A percentile compares a stretch with the other conserved stretches of the same genome.
Evolutionary conservation across 306 rosid genomes (phyloP).

Genomic region (Cyamopsis tetragonoloba): DNA sequence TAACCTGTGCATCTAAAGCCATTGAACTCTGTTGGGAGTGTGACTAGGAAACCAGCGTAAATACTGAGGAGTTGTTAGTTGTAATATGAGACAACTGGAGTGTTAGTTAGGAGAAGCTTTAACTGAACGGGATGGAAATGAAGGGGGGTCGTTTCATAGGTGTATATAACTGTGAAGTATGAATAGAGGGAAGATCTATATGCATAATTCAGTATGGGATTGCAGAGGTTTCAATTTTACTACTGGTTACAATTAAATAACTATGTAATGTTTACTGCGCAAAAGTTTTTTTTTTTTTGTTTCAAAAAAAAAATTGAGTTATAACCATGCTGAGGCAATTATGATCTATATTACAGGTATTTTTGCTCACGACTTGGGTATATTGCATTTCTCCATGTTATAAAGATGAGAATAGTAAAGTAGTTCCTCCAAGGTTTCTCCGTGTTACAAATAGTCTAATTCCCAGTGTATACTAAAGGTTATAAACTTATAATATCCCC

Average conservation of each 20-base stretch:
- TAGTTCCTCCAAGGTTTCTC: not conserved
- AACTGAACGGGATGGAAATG: conserved; percentile 2
- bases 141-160: not conserved
- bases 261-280: not conserved
- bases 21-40: not conserved
- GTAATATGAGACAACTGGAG: not conserved
- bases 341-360: not conserved
- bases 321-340: not conserved
- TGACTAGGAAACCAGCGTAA: not conserved
- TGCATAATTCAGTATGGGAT: not conserved
- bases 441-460: not conserved
- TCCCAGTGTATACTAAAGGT: not conserved
- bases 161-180: not conserved
- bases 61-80: no score
- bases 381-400: conserved; percentile 1
- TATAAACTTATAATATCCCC: not conserved
- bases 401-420: conserved; percentile 3
- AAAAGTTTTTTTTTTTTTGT: not conserved
- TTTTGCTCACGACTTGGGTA: not conserved
- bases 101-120: conserved; percentile 3
- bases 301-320: not conserved
- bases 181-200: not conserved
- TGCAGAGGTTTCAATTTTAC: not conserved
- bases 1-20: not conserved
- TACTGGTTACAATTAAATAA: not conserved